Conservation (phyloP, 805 yeast genomes). For the Wickerhamomyces queroliae region DNA sequence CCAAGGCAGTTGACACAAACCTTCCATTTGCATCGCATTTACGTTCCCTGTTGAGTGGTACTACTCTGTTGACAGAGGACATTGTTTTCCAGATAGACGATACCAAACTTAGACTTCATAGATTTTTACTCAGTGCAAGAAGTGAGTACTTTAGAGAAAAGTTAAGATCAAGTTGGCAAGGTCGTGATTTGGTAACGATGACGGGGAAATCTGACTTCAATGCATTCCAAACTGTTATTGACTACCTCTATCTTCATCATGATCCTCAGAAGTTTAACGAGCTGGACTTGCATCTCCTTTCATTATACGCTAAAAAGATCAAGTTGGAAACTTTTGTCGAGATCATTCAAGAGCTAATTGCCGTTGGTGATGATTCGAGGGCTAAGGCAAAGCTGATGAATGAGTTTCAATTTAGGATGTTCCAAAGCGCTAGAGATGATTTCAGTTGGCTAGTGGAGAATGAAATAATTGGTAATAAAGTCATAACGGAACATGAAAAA, state of each 20-base stretch:
- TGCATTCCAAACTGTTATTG: constrained; percentile 22
- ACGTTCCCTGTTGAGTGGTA: constrained; percentile 34
- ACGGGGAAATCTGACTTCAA: constrained; percentile 14
- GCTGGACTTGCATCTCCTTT: constrained; percentile 23
- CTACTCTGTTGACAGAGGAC: constrained; percentile 15
- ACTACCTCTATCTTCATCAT: constrained; percentile 31
- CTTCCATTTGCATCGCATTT: constrained; percentile 75
- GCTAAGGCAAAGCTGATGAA: constrained; percentile 27
- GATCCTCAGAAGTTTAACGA: constrained; percentile 32
- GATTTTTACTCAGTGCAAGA: constrained; percentile 35
- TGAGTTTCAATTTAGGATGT: constrained; percentile 17
- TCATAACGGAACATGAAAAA: constrained; percentile 1
- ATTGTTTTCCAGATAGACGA: constrained; percentile 16
- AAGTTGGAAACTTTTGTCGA: constrained; percentile 30
- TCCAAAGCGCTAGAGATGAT: constrained; percentile 16
- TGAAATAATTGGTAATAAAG: constrained; percentile 13
- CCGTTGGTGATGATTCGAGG: constrained; percentile 21
- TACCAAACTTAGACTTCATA: constrained; percentile 26
- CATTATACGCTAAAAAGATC: constrained; percentile 27
- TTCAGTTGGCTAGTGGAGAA: constrained; percentile 12
- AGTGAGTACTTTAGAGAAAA: constrained; percentile 24
- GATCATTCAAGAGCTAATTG: constrained; percentile 26
- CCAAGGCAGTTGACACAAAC: constrained; percentile 58
- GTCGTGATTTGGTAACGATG: constrained; percentile 13
- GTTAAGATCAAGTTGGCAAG: constrained; percentile 21